These are phyloP conservation scores for Leptoxyphium fumago DNA, from an alignment of 2,329 filamentous ascomycete genomes.

Conservation along the genomic window DNA sequence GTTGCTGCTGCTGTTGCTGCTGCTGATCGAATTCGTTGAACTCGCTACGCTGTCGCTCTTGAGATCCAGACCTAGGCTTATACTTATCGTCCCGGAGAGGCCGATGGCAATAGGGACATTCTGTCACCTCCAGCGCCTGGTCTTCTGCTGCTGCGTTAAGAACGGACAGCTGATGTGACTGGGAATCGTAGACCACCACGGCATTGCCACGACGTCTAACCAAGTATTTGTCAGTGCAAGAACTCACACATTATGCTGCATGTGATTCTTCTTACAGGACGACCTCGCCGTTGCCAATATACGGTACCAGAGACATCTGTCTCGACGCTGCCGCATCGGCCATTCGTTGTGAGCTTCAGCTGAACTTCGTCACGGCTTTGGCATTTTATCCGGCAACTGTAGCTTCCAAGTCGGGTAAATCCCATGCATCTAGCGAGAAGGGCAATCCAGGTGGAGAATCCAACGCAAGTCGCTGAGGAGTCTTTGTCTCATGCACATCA, in stretches of 20 bases:
- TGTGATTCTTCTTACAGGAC: slow-evolving; percentile 51
- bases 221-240: slow-evolving; percentile 3
- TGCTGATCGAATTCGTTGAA: neutral
- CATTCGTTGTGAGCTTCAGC: slow-evolving; percentile 8
- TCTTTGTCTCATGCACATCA: no score
- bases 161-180: slow-evolving; percentile 72
- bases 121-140: slow-evolving; percentile 41
- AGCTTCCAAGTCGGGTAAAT: no score
- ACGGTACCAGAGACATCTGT: slow-evolving; percentile 59
- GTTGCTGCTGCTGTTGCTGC: neutral
- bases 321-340: slow-evolving; percentile 18
- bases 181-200: slow-evolving; percentile 78
- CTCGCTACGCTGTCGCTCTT: slow-evolving; percentile 19
- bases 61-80: slow-evolving; percentile 11
- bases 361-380: no score
- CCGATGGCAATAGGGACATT: slow-evolving; percentile 86
- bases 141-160: slow-evolving; percentile 39
- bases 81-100: slow-evolving; percentile 41
- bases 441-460: no score
- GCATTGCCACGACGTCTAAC: slow-evolving; percentile 78
- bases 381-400: no score
- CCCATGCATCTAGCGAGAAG: no score
- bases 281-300: slow-evolving; percentile 60
- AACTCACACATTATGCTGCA: slow-evolving; percentile 1
- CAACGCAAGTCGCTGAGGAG: no score